Evolutionary conservation across 495 filamentous ascomycete genomes (phyloP), one percentile per base, ranked within the genome.

Genomic region (Trichoderma gamsii): DNA sequence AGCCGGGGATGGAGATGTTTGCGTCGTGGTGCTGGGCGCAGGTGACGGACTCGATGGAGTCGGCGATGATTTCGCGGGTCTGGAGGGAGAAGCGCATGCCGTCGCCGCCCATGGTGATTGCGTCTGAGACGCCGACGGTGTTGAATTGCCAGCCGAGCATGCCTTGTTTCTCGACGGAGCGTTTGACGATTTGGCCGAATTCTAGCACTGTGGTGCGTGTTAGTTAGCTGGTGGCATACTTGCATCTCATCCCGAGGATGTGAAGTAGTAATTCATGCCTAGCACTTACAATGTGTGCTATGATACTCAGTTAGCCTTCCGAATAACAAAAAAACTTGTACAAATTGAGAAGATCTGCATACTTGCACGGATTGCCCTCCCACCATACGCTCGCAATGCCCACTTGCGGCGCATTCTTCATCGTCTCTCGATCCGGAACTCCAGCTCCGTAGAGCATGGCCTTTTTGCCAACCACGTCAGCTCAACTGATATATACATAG

Each of bases 61-160:
- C 95, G 68, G 95, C 95, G 71, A 99, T 99, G 66, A 97, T 88
- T 69, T 99, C 95, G 56, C 95, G 84, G 18, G 90, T 91, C 78
- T 99, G 94, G n/a, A 99, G 86, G 18, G 92, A 97, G 77, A 92
- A 99, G 63, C 95, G 81, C 94, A 99, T 99, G 69, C 94, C 94
- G 81, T 97, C 92, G 68, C 90, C 90, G 59, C 95, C 92, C 95
- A 97, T 97, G 13, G 94, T 97, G 72, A 99, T 97, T 21, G 87
- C 95, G 78, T 97, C 94, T 16, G 83, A 93, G 4, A 97, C 94
- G 49, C 94, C 94, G 74, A 97, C 87, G 46, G 95, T 97, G 77
- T 97, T 97, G 77, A 92, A 99, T 73, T 88, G 86, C 92, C 92
- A 97, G 21, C 87, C 93, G 65, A 97, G 84, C 90, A 97, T 96